Base-by-base conservation (phyloP, 306 rosid species). In the Citrullus amarus region DNA sequence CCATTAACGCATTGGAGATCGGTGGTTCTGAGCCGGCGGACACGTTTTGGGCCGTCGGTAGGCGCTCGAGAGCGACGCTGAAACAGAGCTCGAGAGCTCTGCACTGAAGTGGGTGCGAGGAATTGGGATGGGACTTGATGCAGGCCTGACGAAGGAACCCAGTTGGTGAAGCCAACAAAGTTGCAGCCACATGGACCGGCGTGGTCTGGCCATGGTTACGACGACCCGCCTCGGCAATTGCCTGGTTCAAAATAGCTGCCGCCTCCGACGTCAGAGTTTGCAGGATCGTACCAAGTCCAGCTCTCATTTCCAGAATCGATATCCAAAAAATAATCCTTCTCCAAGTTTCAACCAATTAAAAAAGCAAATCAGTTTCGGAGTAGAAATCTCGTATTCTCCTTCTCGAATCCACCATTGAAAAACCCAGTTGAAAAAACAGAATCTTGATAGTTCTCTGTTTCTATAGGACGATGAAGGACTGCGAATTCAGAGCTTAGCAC, bases 201-300 rank as follows among this genome's bases (percentile, higher is more conserved):
- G 98, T 92, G 0, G 99, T 93, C n/a, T 96, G 99, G 79, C 99
- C 97, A 71, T 96, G 99, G 82, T 96, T 96, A 2, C 98, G 90
- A 0, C 98, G 91, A 12, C 91, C 96, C 0, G 99, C 99, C 69
- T 96, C 99, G 13, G 93, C 96, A 81, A 96, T 96, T 57, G 96
- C 90, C 81, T 93, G 91, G 77, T 92, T 92, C 76, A 96, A 83
- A 20, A 96, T 91, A 78, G 87, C 88, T 9, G 94, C 92, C 87
- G 99, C 97, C 88, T 96, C 99, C 46, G 97, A 87, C 82, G 99
- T 92, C 77, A 92, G 93, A 86, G 99, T 95, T 84, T 95, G 97
- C 77, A 89, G 93, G 90, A 95, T 92, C 80, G 97, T 95, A 70
- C 96, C 87, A 55, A 92, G 81, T 17, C 97, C 97, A 25, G 97